Base-by-base conservation (phyloP, 2,329 filamentous ascomycete species). In the Aspergillus sp. region DNA sequence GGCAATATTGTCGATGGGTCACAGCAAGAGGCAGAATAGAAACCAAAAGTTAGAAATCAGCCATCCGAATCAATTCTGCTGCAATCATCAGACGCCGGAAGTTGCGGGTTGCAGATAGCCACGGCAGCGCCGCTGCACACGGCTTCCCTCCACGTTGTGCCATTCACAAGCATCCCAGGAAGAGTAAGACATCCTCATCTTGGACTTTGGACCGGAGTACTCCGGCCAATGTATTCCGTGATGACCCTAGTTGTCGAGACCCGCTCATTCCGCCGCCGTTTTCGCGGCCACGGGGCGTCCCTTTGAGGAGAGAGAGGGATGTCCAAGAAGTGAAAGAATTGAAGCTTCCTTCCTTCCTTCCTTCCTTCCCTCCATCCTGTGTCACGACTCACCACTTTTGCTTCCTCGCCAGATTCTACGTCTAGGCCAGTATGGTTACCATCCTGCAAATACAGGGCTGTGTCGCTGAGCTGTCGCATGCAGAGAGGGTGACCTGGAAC, bases 381-480 rank as follows among this genome's bases (percentile, higher is more conserved):
- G 39, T 39, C 39, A 30, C 36, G 10, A 25, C 28, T 39, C 41
- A 41, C 19, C 21, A 55, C 52, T 19, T 25, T 48, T 25, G 12
- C 45, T 48, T 48, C 47, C 21, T 45, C 15, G 52, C 30, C 23
- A 17, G 43, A 45, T 36, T 19, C 39, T 17, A 55, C 52, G 21
- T n/a, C 23, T 15, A 55, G 45, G 13, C 39, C 41, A 43, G 39
- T 21, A 12, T 45, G 39, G 21, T 19, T 23, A 55, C 38, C 39
- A 12, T 13, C 9, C 39, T 30, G 23, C 52, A 55, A n/a, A 19
- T 10, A 45, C n/a, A 32, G n/a, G 52, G 52, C 39, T 43, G 52
- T 55, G 52, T 47, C 23, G 25, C 39, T 47, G 38, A 45, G 52
- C 52, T 55, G 52, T 36, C 43, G 38, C 7, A 39, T 45, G 38